Conservation (phyloP, 73 alveolate species). For the Paramecium octaurelia region DNA sequence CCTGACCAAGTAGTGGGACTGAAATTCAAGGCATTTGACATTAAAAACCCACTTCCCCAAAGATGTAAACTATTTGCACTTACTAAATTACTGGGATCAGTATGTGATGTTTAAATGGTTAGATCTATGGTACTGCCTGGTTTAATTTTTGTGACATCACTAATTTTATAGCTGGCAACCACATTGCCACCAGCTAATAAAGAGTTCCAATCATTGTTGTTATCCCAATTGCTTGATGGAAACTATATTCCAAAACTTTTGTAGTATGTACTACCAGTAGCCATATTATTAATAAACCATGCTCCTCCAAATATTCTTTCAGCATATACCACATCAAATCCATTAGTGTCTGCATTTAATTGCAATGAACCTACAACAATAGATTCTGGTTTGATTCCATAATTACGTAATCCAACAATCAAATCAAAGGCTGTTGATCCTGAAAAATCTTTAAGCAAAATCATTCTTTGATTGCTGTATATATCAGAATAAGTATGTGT, state of each 20-base stretch:
- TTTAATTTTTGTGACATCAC: background rate
- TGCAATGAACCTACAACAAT: background rate
- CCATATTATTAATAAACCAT: background rate
- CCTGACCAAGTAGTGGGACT: background rate
- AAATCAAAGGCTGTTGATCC: background rate
- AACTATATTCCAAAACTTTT: background rate
- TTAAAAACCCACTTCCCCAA: constrained; percentile 33
- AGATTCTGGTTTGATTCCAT: constrained; percentile 12
- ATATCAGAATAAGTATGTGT: background rate
- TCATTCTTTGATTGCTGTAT: background rate
- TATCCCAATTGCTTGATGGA: background rate
- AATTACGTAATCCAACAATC: background rate
- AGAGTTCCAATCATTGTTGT: background rate
- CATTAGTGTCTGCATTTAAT: background rate
- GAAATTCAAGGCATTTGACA: background rate
- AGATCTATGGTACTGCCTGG: background rate
- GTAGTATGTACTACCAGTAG: background rate
- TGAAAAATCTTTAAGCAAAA: background rate
- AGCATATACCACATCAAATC: background rate
- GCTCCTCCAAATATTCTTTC: constrained; percentile 52
- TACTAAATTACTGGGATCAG: constrained; percentile 1
- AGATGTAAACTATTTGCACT: background rate
- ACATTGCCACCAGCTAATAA: background rate
- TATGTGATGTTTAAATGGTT: background rate
- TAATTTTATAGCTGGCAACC: background rate